A percentile compares a stretch with the other conserved stretches of the same genome.
phyloP scores from a whole-genome alignment of 2,329 filamentous ascomycete species.

The Arthrobotrys pseudoclavata region DNA sequence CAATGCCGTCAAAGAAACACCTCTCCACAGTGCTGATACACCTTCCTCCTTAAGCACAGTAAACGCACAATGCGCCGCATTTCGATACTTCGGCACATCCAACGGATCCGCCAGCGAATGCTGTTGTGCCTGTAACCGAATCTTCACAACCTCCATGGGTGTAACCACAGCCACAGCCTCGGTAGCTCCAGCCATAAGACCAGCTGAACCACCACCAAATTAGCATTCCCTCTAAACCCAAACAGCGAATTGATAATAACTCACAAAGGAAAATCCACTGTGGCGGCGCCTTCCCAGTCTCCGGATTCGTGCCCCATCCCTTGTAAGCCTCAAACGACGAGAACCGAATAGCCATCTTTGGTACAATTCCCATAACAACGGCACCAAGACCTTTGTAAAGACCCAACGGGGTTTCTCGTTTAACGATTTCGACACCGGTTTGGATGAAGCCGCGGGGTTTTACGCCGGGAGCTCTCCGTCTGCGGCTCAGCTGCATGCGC shows the following conservation, averaged over 20 bases:
- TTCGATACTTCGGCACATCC: conserved; percentile 81
- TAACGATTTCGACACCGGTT: conserved; percentile 88
- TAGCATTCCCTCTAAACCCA: neutral
- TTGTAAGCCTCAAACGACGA: conserved; percentile 98
- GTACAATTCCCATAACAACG: conserved; percentile 93
- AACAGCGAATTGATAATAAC: conserved; percentile 63
- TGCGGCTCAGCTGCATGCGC: conserved; percentile 95
- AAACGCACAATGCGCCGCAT: conserved; percentile 75
- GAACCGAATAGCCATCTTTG: conserved; percentile 99
- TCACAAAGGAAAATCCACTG: conserved; percentile 79
- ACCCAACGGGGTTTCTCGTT: conserved; percentile 89
- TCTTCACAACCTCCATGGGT: conserved; percentile 99
- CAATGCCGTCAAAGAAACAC: conserved; percentile 91
- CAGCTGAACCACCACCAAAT: conserved; percentile 71
- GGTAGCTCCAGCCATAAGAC: conserved; percentile 91
- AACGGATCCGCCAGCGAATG: conserved; percentile 98
- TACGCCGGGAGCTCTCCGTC: conserved; percentile 82
- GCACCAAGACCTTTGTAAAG: conserved; percentile 99
- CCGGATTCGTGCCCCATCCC: conserved; percentile 78
- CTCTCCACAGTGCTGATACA: conserved; percentile 86
- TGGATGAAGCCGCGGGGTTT: conserved; percentile 88
- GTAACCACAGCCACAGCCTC: conserved; percentile 97
- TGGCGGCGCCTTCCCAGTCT: conserved; percentile 77
- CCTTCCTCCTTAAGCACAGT: conserved; percentile 95
- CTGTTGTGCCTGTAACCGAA: conserved; percentile 96